Conservation (phyloP, 1,139 yeast genomes). For the Magnusiomyces magnusii region DNA sequence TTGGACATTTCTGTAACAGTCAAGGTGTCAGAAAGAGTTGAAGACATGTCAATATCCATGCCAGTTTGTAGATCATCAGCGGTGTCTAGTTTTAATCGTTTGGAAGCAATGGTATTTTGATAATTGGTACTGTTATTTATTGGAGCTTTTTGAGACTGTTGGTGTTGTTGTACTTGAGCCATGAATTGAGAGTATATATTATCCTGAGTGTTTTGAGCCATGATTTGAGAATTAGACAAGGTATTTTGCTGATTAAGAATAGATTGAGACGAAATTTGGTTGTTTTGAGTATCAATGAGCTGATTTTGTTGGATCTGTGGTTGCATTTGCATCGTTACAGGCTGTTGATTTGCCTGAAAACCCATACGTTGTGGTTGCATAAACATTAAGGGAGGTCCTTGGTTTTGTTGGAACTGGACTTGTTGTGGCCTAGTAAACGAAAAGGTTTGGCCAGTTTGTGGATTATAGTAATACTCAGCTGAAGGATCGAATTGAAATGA, state of each 20-base stretch:
- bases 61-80: neutral
- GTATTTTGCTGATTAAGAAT: neutral
- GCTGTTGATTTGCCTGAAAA: neutral
- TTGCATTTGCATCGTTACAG: slow-evolving; percentile 2
- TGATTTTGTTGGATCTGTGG: slow-evolving; percentile 4
- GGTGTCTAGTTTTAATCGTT: neutral
- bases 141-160: too few relatives aligned
- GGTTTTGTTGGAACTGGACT: neutral
- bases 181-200: neutral
- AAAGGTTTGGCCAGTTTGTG: neutral
- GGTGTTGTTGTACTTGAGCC: neutral
- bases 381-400: neutral
- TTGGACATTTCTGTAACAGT: neutral
- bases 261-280: neutral
- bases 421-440: neutral
- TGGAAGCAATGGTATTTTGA: neutral
- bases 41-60: neutral
- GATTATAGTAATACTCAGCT: neutral
- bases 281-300: neutral
- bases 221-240: neutral
- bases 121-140: neutral
- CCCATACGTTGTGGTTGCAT: neutral
- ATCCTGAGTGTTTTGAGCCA: neutral
- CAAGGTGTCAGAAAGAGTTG: neutral
- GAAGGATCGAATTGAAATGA: neutral